Evolutionary conservation across 495 filamentous ascomycete genomes (phyloP).

Genomic region (Hapsidospora chrysogenum): DNA sequence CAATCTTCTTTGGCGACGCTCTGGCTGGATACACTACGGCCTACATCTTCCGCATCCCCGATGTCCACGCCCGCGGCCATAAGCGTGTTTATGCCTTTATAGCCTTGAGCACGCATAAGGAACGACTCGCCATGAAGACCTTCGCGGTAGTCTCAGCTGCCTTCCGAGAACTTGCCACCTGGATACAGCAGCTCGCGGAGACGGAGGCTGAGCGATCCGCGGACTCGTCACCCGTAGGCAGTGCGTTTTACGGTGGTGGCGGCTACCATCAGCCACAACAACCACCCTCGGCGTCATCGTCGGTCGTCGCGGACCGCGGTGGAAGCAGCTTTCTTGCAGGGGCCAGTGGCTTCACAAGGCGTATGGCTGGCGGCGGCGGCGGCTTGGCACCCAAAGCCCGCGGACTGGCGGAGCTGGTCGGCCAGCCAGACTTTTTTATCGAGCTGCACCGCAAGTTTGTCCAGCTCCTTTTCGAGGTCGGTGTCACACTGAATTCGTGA

Average conservation of each 20-base stretch:
- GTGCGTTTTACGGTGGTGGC: constrained; percentile 4
- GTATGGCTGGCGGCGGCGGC: constrained; percentile 19
- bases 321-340: constrained; percentile 29
- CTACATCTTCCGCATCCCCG: constrained; percentile 78
- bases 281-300: constrained; percentile 3
- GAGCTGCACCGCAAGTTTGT: constrained; percentile 73
- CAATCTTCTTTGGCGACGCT: constrained; percentile 75
- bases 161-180: constrained; percentile 61
- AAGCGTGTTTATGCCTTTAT: constrained; percentile 77
- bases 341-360: constrained; percentile 19
- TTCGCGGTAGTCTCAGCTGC: constrained; percentile 56
- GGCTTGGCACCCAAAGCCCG: constrained; percentile 44
- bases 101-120: constrained; percentile 56
- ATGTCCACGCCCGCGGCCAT: constrained; percentile 74
- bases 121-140: constrained; percentile 55
- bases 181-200: constrained; percentile 45
- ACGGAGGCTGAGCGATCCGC: constrained; percentile 39
- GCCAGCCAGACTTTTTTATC: constrained; percentile 74
- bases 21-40: constrained; percentile 77
- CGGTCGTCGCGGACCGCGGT: constrained; percentile 9
- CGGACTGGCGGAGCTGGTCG: constrained; percentile 72
- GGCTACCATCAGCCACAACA: constrained; percentile 15
- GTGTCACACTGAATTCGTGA: constrained; percentile 28
- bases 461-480: constrained; percentile 49
- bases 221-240: constrained; percentile 15